These are phyloP conservation scores for Rhizopus sp. DNA, from an alignment of 371 early-diverging fungal genomes.

Conservation along the genomic window DNA sequence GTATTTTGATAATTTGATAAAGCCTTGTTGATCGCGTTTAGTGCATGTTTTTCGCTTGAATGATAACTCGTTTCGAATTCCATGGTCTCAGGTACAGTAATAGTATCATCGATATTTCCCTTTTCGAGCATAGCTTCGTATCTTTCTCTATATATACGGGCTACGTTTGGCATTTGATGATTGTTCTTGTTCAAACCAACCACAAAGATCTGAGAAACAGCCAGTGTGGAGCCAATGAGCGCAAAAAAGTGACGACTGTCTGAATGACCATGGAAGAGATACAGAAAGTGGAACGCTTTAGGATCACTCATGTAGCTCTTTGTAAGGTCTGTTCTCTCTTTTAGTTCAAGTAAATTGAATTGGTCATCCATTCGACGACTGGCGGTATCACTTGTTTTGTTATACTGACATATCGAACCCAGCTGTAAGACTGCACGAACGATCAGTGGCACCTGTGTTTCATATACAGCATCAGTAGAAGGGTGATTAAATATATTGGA, in stretches of 20 bases:
- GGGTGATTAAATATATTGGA: conserved; percentile 83
- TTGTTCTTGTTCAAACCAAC: conserved; percentile 67
- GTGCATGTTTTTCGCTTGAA: conserved; percentile 58
- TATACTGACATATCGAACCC: conserved; percentile 60
- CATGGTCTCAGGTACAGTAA: conserved; percentile 50
- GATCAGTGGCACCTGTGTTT: conserved; percentile 79
- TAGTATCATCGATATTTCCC: conserved; percentile 36
- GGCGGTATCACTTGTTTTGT: conserved; percentile 20
- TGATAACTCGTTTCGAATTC: conserved; percentile 54
- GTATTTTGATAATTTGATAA: conserved; percentile 62
- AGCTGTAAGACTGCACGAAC: conserved; percentile 80
- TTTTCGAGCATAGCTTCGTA: conserved; percentile 21
- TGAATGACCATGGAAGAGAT: conserved; percentile 67
- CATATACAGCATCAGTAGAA: conserved; percentile 91
- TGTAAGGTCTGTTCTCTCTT: conserved; percentile 31
- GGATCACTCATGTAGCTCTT: conserved; percentile 43
- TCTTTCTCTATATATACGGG: conserved; percentile 38
- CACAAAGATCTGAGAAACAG: conserved; percentile 63
- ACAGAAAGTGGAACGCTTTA: conserved; percentile 60
- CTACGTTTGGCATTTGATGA: conserved; percentile 76
- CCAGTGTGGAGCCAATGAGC: conserved; percentile 63
- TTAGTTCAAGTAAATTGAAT: conserved; percentile 48
- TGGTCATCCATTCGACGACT: conserved; percentile 39
- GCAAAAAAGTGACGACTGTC: conserved; percentile 79
- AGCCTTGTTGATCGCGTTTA: conserved; percentile 48